phyloP scores from a whole-genome alignment of 805 yeast species.

The Wickerhamiella lipophila region DNA sequence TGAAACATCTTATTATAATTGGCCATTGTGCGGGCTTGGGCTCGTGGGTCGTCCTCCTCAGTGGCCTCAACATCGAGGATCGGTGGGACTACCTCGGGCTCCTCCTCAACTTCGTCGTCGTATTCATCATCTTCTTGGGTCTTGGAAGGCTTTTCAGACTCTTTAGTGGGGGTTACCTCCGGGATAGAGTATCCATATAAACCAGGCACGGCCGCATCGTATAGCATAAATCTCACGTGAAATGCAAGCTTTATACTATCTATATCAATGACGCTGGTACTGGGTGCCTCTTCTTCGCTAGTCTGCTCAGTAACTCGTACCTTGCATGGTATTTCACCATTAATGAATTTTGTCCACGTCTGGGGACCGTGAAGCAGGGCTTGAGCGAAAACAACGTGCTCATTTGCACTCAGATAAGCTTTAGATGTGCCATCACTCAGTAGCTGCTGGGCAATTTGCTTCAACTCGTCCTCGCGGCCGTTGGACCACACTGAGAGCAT shows the following conservation, averaged over 20 bases:
- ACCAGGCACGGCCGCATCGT: conserved; percentile 22
- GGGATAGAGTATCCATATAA: conserved; percentile 3
- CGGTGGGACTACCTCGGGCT: conserved; percentile 19
- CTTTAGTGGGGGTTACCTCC: background rate
- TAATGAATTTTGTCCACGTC: conserved; percentile 27
- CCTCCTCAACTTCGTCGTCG: conserved; percentile 32
- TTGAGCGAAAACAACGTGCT: conserved; percentile 28
- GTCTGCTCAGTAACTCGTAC: conserved; percentile 15
- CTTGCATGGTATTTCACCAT: conserved; percentile 24
- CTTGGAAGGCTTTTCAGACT: background rate
- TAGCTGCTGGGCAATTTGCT: conserved; percentile 10
- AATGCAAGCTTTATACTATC: conserved; percentile 29
- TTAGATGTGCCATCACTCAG: conserved; percentile 22
- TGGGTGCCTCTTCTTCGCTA: conserved; percentile 11
- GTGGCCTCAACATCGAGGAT: conserved; percentile 16
- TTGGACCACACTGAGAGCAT: conserved; percentile 11
- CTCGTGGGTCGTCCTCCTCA: conserved; percentile 19
- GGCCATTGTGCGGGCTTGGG: conserved; percentile 25
- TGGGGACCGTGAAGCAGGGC: conserved; percentile 26
- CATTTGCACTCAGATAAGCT: conserved; percentile 29
- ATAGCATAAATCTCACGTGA: conserved; percentile 32
- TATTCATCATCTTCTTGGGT: conserved; percentile 27
- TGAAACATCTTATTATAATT: conserved; percentile 51
- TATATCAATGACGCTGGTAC: conserved; percentile 16
- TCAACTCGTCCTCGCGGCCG: conserved; percentile 7